These are phyloP conservation scores for Lasiosphaeriaceae sp. DNA, from an alignment of 495 filamentous ascomycete species.

Conservation along the genomic window DNA sequence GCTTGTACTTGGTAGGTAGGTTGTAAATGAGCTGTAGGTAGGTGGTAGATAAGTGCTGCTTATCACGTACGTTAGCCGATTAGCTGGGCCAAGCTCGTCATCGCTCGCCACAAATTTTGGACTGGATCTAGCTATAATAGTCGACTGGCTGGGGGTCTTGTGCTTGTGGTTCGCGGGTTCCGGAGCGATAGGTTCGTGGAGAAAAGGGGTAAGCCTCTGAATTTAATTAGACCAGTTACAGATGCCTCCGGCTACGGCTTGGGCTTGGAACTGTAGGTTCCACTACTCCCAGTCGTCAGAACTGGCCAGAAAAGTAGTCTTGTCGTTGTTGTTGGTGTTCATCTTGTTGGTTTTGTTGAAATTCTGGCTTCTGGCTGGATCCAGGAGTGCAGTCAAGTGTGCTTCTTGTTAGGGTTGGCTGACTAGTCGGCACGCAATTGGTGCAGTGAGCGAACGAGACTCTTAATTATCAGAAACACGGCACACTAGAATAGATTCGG, in stretches of 20 bases:
- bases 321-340: slow-evolving; percentile 5
- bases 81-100: slow-evolving; percentile 2
- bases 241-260: slow-evolving; percentile 3
- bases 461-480: neutral
- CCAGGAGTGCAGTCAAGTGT: neutral
- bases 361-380: neutral
- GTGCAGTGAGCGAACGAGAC: neutral
- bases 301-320: slow-evolving; percentile 2
- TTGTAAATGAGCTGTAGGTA: too few species aligned
- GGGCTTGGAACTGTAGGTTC: slow-evolving; percentile 10
- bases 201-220: slow-evolving; percentile 7
- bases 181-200: neutral
- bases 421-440: neutral
- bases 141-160: slow-evolving; percentile 1
- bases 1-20: too few species aligned
- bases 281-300: slow-evolving; percentile 3
- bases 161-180: slow-evolving; percentile 1
- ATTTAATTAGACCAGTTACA: slow-evolving; percentile 4
- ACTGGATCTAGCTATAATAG: neutral
- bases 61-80: too few species aligned
- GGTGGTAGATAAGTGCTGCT: too few species aligned
- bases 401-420: neutral
- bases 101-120: neutral
- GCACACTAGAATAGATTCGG: too few species aligned
- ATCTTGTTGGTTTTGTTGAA: neutral